Conservation (phyloP, 768 basidiomycete genomes). For the Crepidotus variabilis region DNA sequence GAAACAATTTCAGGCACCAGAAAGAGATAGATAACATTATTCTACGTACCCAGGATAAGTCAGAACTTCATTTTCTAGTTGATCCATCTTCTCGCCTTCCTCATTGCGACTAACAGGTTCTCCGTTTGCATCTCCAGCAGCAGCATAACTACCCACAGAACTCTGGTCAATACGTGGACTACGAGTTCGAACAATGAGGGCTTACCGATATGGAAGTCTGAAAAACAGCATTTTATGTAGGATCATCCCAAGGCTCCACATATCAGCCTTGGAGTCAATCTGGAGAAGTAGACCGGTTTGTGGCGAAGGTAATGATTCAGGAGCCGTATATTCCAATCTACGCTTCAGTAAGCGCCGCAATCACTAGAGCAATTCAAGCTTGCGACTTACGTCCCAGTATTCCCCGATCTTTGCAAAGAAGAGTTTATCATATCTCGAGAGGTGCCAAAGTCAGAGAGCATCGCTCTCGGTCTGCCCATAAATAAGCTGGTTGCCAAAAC, state of each 20-base stretch:
- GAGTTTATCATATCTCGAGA: slow-evolving; percentile 85
- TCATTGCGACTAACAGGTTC: slow-evolving; percentile 33
- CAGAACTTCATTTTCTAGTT: slow-evolving; percentile 69
- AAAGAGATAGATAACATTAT: slow-evolving; percentile 1
- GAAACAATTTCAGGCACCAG: neutral
- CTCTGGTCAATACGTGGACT: neutral
- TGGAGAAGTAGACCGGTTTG: slow-evolving; percentile 62
- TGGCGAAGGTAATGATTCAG: slow-evolving; percentile 77
- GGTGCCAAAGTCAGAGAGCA: slow-evolving; percentile 95
- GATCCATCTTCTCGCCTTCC: slow-evolving; percentile 62
- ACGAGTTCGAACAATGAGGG: neutral
- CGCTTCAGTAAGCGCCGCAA: neutral
- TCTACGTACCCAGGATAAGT: slow-evolving; percentile 65
- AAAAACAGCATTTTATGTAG: slow-evolving; percentile 93
- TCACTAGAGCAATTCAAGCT: neutral
- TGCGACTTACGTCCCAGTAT: slow-evolving; percentile 84
- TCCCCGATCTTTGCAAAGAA: slow-evolving; percentile 69
- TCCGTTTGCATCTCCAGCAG: slow-evolving; percentile 50
- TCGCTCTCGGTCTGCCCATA: slow-evolving; percentile 74
- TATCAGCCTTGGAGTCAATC: slow-evolving; percentile 86
- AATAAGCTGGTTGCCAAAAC: neutral
- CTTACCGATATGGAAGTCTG: slow-evolving; percentile 75
- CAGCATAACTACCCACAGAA: slow-evolving; percentile 43
- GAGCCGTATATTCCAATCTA: slow-evolving; percentile 84
- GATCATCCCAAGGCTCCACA: slow-evolving; percentile 98